Evolutionary conservation across 495 filamentous ascomycete species (phyloP).

Genomic region (Neurospora sp.): DNA sequence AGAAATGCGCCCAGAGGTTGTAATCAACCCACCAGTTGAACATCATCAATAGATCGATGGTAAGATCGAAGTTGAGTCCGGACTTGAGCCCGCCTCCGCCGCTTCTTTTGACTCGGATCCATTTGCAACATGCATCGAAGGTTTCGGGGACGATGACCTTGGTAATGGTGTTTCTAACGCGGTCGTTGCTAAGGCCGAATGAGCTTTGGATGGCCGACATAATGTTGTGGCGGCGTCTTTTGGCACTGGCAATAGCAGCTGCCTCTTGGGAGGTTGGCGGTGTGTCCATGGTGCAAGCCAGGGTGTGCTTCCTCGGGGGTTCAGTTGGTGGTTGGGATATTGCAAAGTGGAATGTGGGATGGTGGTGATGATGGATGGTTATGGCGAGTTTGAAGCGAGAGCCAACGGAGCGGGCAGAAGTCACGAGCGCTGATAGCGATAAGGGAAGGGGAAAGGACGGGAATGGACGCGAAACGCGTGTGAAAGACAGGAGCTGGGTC

Average conservation of each 20-base stretch:
- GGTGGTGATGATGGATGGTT: background rate
- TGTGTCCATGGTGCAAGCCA: background rate
- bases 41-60: background rate
- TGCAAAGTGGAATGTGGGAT: background rate
- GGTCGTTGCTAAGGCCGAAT: background rate
- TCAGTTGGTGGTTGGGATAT: background rate
- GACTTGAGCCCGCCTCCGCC: too few species aligned
- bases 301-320: background rate
- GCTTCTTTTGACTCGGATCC: background rate
- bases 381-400: background rate
- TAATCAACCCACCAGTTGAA: background rate
- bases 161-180: background rate
- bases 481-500: background rate
- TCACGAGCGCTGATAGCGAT: background rate
- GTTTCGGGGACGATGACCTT: background rate
- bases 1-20: background rate
- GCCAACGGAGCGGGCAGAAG: background rate
- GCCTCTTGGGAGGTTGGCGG: background rate
- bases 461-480: background rate
- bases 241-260: background rate
- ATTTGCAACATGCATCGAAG: background rate
- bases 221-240: background rate
- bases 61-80: background rate
- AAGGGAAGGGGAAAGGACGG: background rate
- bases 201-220: background rate